Base-by-base conservation (phyloP, 2,329 filamentous ascomycete genomes). In the Magnaporthiopsis poae region DNA sequence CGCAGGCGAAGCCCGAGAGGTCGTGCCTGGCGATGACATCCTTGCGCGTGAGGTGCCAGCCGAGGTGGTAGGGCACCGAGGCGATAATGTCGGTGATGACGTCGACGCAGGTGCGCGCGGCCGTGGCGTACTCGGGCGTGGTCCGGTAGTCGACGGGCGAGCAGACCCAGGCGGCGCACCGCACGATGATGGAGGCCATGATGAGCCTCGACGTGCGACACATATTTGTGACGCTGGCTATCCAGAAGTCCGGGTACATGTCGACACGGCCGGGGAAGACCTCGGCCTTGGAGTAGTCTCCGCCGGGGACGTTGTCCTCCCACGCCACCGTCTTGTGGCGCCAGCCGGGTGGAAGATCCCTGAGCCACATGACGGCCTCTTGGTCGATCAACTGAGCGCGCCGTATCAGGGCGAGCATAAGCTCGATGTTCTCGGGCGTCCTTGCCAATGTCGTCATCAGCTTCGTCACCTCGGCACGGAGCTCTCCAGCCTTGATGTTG, bases 191-290 rank as follows among this genome's bases (percentile, higher is more conserved):
- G 21, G 83, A 82, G 3, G 82, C 80, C 31, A 88, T 77, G 65
- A 85, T 80, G 35, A 88, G 77, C 2, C 86, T 79, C 8, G 81
- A 79, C 21, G 82, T 79, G 21, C 85, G 78, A 68, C 80, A 77
- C 75, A 84, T 77, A 72, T 87, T 88, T 81, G 82, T 85, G 11
- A 85, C 77, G 67, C 79, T 82, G n/a, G 81, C 82, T 60, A 85
- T 81, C 79, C 81, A 87, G 61, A 87, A 77, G 73, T 88, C 85
- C 29, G 77, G 75, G 71, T 87, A 88, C 5, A 83, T 77, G 71
- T 88, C 86, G 29, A 88, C 81, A 21, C 83, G 80, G 2, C 86
- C 86, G 0, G 86, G 86, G 70, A 82, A 88, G 0, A 86, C 83
- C 69, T 86, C 84, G 2, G 83, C 81, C 67, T 78, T 77, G 29